A percentile compares a stretch with the other conserved stretches of the same genome.
Conservation (phyloP, 371 early-diverging fungal species). For the Entomophthora muscae region DNA sequence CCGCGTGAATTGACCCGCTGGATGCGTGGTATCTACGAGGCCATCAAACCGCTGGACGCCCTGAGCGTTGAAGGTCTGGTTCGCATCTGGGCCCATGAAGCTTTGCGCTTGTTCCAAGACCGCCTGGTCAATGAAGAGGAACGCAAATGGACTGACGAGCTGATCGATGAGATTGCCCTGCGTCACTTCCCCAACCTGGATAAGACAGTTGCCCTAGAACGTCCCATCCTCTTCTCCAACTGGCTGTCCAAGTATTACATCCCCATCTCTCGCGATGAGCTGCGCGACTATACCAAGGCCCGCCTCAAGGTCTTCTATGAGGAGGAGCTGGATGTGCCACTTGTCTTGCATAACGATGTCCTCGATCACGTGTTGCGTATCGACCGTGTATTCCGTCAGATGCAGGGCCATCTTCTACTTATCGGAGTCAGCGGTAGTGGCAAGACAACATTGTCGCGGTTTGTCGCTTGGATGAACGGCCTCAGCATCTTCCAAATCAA, state of each 20-base stretch:
- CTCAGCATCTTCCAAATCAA: conserved; percentile 89
- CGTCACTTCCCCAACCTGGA: conserved; percentile 78
- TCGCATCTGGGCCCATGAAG: conserved; percentile 96
- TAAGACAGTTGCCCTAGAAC: conserved; percentile 43
- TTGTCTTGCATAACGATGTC: conserved; percentile 92
- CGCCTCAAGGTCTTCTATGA: conserved; percentile 96
- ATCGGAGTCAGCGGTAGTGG: conserved; percentile 96
- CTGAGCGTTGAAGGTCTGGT: conserved; percentile 74
- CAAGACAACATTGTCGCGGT: conserved; percentile 88
- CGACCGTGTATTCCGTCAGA: conserved; percentile 94
- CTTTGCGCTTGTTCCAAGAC: conserved; percentile 93
- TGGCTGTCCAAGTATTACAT: conserved; percentile 90
- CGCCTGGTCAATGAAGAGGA: conserved; percentile 83
- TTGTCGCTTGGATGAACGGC: conserved; percentile 99
- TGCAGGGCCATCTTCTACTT: conserved; percentile 92
- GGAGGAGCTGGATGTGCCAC: conserved; percentile 92
- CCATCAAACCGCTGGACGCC: conserved; percentile 68
- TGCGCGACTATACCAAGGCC: conserved; percentile 85
- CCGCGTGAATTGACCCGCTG: conserved; percentile 98
- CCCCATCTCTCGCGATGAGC: conserved; percentile 70
- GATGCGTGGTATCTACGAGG: conserved; percentile 94
- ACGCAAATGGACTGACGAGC: conserved; percentile 80
- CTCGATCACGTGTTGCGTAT: conserved; percentile 95
- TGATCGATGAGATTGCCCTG: conserved; percentile 66
- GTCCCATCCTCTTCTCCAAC: conserved; percentile 94